Evolutionary conservation across 768 basidiomycete species (phyloP).

Genomic region (Naematelia encephala): DNA sequence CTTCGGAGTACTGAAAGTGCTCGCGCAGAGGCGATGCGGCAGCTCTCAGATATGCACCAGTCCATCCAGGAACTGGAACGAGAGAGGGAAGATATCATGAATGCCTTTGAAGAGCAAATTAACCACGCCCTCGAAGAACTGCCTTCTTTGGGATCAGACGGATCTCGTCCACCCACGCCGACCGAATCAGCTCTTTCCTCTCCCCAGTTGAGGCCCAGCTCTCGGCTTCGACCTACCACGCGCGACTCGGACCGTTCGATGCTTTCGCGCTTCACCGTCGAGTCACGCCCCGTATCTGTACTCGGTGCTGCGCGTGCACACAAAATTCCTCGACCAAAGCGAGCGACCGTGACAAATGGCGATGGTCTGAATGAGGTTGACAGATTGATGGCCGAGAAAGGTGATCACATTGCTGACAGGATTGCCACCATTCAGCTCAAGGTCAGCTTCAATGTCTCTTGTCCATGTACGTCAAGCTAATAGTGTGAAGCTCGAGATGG

Average conservation of each 20-base stretch:
- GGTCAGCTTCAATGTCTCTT: conserved; percentile 53
- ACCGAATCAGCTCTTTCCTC: conserved; percentile 6
- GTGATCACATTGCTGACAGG: conserved; percentile 82
- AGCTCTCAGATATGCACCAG: conserved; percentile 80
- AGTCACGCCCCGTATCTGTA: conserved; percentile 3
- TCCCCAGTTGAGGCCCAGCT: not conserved
- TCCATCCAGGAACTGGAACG: conserved; percentile 52
- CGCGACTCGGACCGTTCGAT: conserved; percentile 2
- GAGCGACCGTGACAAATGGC: conserved; percentile 4
- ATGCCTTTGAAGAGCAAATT: conserved; percentile 41
- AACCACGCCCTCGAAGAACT: conserved; percentile 30
- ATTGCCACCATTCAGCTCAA: conserved; percentile 87
- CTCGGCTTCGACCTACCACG: conserved; percentile 8
- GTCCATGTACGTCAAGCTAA: conserved; percentile 1
- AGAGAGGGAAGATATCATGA: conserved; percentile 48
- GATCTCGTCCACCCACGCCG: conserved; percentile 13
- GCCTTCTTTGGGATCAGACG: not conserved
- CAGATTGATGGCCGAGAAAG: conserved; percentile 75
- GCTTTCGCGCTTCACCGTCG: conserved; percentile 9
- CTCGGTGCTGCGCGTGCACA: conserved; percentile 4
- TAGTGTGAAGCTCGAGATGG: conserved; percentile 21
- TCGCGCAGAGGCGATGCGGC: conserved; percentile 72
- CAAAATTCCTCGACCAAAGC: not conserved
- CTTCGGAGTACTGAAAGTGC: conserved; percentile 76
- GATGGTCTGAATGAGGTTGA: conserved; percentile 56